Evolutionary conservation across 805 yeast genomes (phyloP), one percentile per base, ranked within the genome.

Genomic region (Ogataea pilisensis): DNA sequence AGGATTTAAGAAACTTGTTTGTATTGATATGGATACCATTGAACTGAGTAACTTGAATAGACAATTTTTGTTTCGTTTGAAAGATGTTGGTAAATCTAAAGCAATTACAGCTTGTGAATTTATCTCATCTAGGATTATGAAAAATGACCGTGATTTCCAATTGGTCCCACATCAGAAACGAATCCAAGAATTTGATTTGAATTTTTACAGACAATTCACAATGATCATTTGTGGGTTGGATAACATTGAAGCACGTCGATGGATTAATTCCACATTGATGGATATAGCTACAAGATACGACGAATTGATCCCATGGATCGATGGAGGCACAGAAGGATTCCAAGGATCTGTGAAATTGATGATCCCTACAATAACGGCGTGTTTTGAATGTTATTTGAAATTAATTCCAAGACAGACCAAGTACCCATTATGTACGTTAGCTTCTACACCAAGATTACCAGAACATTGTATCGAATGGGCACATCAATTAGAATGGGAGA

Each of bases 381-480:
- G 99, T 63, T 91, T 87, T 66, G 98, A 91, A 59, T 91, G 99
- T 55, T 85, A 95, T 5, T 66, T 86, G 39, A 85, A 82, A 43
- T 73, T 95, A 60, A 67, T 89, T 31, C 77, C 85, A 9, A 72
- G 73, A 1, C 77, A 73, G 45, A 67, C 69, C 8, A 81, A 88
- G 0, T 86, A 80, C 51, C 97, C 98, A 2, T 80, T 91, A 49
- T 93, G 98, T 61, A 93, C 98, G 0, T 82, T 93, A 38, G 95
- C 96, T 2, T 85, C 89, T 43, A 88, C 93, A 8, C 98, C 98
- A n/a, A 65, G 98, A 45, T 63, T 88, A 8, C 93, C 96, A 0
- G 96, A 90, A 53, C 98, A 91, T 61, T 89, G 97, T 54, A 81
- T 91, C 8, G 96, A 90, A 59, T 91, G 93, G 84, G 89, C 91